These are phyloP conservation scores for Maudiozyma barnettii DNA, from an alignment of 805 yeast species.

Conservation along the genomic window DNA sequence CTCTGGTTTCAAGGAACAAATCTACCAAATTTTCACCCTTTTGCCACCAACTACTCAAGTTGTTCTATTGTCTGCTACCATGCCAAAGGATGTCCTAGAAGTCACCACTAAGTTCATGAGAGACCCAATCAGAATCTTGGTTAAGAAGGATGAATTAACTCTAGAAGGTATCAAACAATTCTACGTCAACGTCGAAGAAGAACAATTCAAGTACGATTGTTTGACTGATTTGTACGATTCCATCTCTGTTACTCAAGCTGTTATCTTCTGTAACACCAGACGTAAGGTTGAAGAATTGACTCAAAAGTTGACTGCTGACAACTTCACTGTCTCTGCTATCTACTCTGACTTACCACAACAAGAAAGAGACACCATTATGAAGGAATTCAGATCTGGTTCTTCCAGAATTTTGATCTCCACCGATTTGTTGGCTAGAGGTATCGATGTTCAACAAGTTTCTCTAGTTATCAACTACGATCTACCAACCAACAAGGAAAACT, in stretches of 20 bases:
- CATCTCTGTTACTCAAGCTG: constrained; percentile 92
- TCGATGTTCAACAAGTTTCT: constrained; percentile 96
- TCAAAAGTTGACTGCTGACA: constrained; percentile 63
- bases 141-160: constrained; percentile 88
- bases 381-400: constrained; percentile 87
- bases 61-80: constrained; percentile 89
- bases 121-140: constrained; percentile 88
- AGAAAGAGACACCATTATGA: constrained; percentile 91
- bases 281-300: constrained; percentile 89
- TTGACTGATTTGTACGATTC: constrained; percentile 92
- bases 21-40: constrained; percentile 78
- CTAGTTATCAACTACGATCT: constrained; percentile 91
- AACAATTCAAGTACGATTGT: constrained; percentile 90
- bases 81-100: constrained; percentile 84
- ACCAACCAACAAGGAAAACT: constrained; percentile 88
- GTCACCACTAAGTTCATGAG: constrained; percentile 88
- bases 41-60: constrained; percentile 84
- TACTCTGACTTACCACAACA: constrained; percentile 96
- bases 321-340: constrained; percentile 91
- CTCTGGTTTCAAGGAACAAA: constrained; percentile 87
- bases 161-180: constrained; percentile 92
- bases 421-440: constrained; percentile 97
- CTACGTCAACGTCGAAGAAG: constrained; percentile 83
- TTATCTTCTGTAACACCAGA: constrained; percentile 95
- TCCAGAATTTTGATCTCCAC: constrained; percentile 92